Evolutionary conservation across 768 basidiomycete species (phyloP).

Genomic region (Russula sp.): DNA sequence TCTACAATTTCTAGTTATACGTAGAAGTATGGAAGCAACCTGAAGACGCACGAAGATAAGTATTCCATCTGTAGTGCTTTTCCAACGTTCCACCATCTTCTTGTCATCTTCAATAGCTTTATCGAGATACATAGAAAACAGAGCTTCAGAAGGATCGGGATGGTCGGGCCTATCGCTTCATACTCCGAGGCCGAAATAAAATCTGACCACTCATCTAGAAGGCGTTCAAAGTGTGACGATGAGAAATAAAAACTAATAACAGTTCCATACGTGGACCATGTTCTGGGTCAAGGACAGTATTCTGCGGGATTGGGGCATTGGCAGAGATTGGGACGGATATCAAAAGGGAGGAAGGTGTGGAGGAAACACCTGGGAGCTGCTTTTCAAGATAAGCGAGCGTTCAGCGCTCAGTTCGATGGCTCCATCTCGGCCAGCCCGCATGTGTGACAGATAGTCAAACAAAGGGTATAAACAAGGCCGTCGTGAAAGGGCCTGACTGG

Average conservation of each 20-base stretch:
- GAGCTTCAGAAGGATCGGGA: slow-evolving; percentile 8
- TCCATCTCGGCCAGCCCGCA: too few species aligned
- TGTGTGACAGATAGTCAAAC: too few species aligned
- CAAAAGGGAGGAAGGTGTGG: neutral
- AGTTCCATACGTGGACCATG: neutral
- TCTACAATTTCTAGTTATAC: neutral
- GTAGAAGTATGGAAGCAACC: neutral
- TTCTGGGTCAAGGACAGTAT: neutral
- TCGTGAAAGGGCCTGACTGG: too few species aligned
- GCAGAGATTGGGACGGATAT: too few species aligned
- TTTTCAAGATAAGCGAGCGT: too few species aligned
- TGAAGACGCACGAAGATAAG: slow-evolving; percentile 17
- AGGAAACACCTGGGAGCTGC: too few species aligned
- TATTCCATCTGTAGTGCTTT: slow-evolving; percentile 21
- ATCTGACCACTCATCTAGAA: too few species aligned
- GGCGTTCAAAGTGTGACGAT: too few species aligned
- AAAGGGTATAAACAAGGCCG: too few species aligned
- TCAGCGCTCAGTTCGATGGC: too few species aligned
- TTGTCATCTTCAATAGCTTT: slow-evolving; percentile 18
- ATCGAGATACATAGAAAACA: slow-evolving; percentile 23
- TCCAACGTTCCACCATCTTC: slow-evolving; percentile 22
- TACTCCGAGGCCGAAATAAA: neutral
- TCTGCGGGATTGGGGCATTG: neutral
- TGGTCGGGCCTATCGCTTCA: neutral
- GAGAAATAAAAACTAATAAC: too few species aligned